Evolutionary conservation across 495 filamentous ascomycete species (phyloP).

Genomic region (Penicillium taxi): DNA sequence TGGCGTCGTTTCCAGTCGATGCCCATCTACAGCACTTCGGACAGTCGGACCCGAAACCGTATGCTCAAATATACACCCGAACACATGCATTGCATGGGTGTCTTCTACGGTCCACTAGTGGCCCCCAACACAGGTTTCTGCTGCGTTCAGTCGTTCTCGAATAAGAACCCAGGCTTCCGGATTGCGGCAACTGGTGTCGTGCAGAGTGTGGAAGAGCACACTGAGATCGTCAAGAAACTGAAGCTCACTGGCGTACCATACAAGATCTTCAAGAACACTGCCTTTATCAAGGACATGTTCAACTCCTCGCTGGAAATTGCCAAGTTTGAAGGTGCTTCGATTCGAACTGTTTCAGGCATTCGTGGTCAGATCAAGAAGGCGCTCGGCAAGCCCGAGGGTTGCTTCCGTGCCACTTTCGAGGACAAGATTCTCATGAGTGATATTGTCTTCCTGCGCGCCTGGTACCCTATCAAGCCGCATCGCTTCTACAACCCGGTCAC

Average conservation of each 20-base stretch:
- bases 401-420: constrained; percentile 94
- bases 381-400: constrained; percentile 81
- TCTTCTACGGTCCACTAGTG: constrained; percentile 89
- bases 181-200: constrained; percentile 92
- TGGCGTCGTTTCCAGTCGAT: constrained; percentile 92
- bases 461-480: constrained; percentile 91
- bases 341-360: constrained; percentile 92
- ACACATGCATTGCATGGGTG: constrained; percentile 96
- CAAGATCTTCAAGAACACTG: constrained; percentile 99
- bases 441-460: constrained; percentile 89
- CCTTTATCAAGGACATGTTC: constrained; percentile 99
- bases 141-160: constrained; percentile 84
- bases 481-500: constrained; percentile 96
- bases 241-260: constrained; percentile 86
- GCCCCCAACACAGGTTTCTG: constrained; percentile 94
- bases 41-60: constrained; percentile 83
- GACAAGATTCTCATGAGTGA: constrained; percentile 96
- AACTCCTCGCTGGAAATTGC: constrained; percentile 83
- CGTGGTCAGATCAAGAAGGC: constrained; percentile 95
- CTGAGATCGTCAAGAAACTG: constrained; percentile 97
- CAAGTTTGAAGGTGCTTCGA: constrained; percentile 93
- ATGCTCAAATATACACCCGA: constrained; percentile 98
- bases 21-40: constrained; percentile 89
- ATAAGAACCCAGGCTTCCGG: constrained; percentile 82
- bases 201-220: constrained; percentile 81